A percentile compares a stretch with the other conserved stretches of the same genome.
phyloP scores from a whole-genome alignment of 495 filamentous ascomycete genomes.

The Platismatia glauca region DNA sequence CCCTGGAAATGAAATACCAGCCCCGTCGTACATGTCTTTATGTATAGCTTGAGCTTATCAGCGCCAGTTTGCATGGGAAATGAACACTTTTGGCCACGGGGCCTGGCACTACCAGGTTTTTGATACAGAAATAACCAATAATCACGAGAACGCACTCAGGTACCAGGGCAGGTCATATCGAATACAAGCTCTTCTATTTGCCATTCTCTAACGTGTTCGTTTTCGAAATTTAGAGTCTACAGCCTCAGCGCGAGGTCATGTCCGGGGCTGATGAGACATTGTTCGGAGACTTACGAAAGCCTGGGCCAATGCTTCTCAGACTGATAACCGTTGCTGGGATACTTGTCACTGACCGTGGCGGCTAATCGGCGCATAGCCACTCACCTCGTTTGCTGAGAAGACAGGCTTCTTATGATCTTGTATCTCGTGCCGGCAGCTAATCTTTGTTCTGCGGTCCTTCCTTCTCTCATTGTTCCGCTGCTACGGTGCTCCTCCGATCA shows the following conservation, averaged over 20 bases:
- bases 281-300: not conserved
- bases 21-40: not conserved
- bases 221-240: not conserved
- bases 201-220: not conserved
- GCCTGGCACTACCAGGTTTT: not conserved
- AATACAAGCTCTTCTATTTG: not conserved
- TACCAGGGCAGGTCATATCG: not conserved
- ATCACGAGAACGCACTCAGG: not conserved
- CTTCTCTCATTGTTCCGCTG: not conserved
- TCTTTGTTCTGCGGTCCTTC: not conserved
- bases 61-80: not conserved
- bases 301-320: not conserved
- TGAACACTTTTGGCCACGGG: not conserved
- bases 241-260: not conserved
- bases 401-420: not conserved
- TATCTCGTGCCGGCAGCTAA: not conserved
- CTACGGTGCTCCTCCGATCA: not conserved
- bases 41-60: not conserved
- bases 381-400: not conserved
- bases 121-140: not conserved
- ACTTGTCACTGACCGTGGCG: not conserved
- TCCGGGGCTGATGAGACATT: constrained; percentile 1
- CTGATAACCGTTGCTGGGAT: not conserved
- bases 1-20: not conserved
- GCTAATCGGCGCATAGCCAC: not conserved